Evolutionary conservation across 768 basidiomycete species (phyloP), one percentile per base, ranked within the genome.

Genomic region (Fistulinella prunicolor): DNA sequence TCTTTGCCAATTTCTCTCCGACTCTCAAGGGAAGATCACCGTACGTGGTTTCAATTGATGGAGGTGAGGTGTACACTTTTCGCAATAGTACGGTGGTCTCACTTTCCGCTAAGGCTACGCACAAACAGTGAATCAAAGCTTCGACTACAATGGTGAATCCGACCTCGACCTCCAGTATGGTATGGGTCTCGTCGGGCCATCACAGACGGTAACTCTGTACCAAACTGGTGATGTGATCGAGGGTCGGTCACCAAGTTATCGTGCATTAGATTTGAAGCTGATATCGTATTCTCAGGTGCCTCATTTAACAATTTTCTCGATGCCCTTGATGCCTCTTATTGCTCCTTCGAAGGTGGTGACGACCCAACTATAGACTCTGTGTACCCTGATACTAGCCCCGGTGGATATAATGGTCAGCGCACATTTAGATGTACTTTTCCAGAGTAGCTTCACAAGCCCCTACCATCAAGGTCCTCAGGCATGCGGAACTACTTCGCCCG

Each of bases 221-320:
- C 69, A 67, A 50, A 52, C 34, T 14, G 65, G 69, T 44, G 64
- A 65, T 19, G 53, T 57, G 46, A 56, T 62, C 6, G 58, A 64
- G 32, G 65, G 68, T 54, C 35, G 19, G 45, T 54, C 13, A 4
- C 6, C 1, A 13, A 13, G 20, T 24, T n/a, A 39, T 21, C n/a
- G 4, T 9, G 22, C 6, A 3, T 26, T 22, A 10, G 20, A 0
- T 37, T 53, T 32, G 17, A 36, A 35, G 37, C 42, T 44, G 47
- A 55, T 37, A 10, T 21, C 9, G 5, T 17, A 22, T 35, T 17
- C 26, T 21, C 26, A 61, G 57, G 57, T 21, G 58, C 59, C 10
- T 65, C 67, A 9, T 70, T 67, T 49, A 64, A 68, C 49, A 70
- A 69, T 38, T 60, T 63, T 53, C 59, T 71, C 21, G 68, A 72